Base-by-base conservation (phyloP, 495 filamentous ascomycete species). In the Penicillium antarcticum region DNA sequence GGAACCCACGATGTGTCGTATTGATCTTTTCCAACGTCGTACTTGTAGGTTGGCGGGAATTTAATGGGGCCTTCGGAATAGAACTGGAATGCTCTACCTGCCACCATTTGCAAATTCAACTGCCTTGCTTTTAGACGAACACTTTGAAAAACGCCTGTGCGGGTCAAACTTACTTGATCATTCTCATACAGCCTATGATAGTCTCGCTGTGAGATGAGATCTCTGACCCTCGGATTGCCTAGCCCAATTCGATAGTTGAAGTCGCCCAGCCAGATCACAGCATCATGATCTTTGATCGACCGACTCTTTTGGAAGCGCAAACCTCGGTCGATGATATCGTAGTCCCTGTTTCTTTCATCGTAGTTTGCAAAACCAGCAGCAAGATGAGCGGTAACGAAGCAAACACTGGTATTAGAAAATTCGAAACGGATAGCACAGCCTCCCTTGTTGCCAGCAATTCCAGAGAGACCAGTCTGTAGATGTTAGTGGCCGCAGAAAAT, bases 221-320 rank as follows among this genome's bases (percentile, higher is more conserved):
- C 81, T 53, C 87, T 85, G 17, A 91, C 90, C 53, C 76, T 85
- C 35, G 95, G 91, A 56, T 91, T 83, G 17, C 78, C 79, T 46
- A 97, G 74, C 3, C 91, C 95, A 58, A 99, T 95, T 23, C 94
- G 85, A 71, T 99, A 99, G 61, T 99, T 99, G 73, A 99, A 99
- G 68, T 99, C 94, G 7, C 94, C 94, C 38, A 96, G 78, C 95
- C 95, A 99, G 51, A 99, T 87, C n/a, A 97, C 84, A 19, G 83
- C 85, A 64, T 97, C 89, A 62, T 99, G 94, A 63, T 96, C 86
- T 50, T 92, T 87, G 52, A 99, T 97, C 19, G 83, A 79, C 48
- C 91, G 77, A 61, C 95, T 96, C 49, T 88, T 81, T 61, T 95
- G 92, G 61, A 98, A 99, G 48, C 88, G 80, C 17, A 99, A 70